phyloP scores from a whole-genome alignment of 2,329 filamentous ascomycete species.

The Epichloe uncinata region DNA sequence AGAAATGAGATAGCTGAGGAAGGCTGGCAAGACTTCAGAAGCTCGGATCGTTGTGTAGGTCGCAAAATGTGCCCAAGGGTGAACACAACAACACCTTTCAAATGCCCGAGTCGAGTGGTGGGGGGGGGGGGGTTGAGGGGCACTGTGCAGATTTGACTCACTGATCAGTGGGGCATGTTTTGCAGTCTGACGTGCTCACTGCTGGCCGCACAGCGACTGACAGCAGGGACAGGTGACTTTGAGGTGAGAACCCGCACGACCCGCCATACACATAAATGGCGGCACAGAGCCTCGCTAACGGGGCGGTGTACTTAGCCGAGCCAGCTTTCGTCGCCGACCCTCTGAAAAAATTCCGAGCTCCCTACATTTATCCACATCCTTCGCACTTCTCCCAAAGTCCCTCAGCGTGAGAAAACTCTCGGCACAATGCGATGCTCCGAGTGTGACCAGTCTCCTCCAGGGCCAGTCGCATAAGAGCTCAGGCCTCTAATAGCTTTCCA shows the following conservation, averaged over 20 bases:
- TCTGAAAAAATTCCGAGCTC: slow-evolving; percentile 2
- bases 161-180: slow-evolving; percentile 8
- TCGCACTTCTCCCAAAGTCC: neutral
- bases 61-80: slow-evolving; percentile 20
- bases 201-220: neutral
- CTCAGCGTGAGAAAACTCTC: neutral
- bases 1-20: slow-evolving; percentile 1
- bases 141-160: slow-evolving; percentile 21
- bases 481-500: too few relatives aligned
- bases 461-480: too few relatives aligned
- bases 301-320: slow-evolving; percentile 7
- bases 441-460: neutral
- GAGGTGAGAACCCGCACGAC: slow-evolving; percentile 7
- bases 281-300: slow-evolving; percentile 11
- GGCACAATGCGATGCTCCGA: neutral
- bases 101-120: slow-evolving; percentile 10
- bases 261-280: slow-evolving; percentile 16
- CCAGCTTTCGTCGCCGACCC: neutral
- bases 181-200: slow-evolving; percentile 8
- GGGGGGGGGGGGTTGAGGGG: slow-evolving; percentile 23
- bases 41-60: slow-evolving; percentile 14
- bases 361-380: too few relatives aligned
- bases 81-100: slow-evolving; percentile 5
- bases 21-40: slow-evolving; percentile 2
- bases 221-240: neutral